Evolutionary conservation across 306 rosid genomes (phyloP).

Genomic region (Quercus ilex): DNA sequence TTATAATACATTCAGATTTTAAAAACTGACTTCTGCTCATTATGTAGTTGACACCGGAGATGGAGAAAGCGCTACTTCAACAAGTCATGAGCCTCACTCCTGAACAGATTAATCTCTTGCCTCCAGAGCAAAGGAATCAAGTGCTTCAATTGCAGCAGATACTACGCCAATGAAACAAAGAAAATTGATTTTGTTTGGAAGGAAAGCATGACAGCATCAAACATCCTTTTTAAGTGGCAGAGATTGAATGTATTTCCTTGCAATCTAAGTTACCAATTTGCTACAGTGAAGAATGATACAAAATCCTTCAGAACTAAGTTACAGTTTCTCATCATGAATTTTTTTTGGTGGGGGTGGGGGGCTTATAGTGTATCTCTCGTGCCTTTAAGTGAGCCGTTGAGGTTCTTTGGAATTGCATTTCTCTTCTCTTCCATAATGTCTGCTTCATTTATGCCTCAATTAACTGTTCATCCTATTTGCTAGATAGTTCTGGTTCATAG

Average conservation of each 20-base stretch:
- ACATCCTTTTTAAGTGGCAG: constrained; percentile 20
- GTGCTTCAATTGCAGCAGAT: constrained; percentile 92
- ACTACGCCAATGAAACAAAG: constrained; percentile 61
- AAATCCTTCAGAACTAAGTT: not conserved
- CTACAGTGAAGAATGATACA: constrained; percentile 1
- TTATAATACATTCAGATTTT: not conserved
- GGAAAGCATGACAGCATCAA: not conserved
- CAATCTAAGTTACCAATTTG: constrained; percentile 2
- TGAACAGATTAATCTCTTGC: constrained; percentile 75
- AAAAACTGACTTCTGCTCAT: not conserved
- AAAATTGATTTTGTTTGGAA: not conserved
- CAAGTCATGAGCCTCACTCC: constrained; percentile 98
- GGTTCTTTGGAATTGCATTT: not conserved
- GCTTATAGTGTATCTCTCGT: too few relatives aligned
- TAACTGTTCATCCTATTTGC: not conserved
- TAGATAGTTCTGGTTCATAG: not conserved
- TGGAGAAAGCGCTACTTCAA: constrained; percentile 94
- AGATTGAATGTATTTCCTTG: constrained; percentile 6
- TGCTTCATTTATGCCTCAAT: not conserved
- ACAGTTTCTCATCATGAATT: not conserved
- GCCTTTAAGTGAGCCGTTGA: not conserved
- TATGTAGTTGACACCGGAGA: constrained; percentile 78
- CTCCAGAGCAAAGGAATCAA: constrained; percentile 94
- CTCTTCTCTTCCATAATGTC: not conserved
- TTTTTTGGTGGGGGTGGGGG: not conserved